Base-by-base conservation (phyloP, 2,329 filamentous ascomycete genomes). In the Chaetomium sp. region DNA sequence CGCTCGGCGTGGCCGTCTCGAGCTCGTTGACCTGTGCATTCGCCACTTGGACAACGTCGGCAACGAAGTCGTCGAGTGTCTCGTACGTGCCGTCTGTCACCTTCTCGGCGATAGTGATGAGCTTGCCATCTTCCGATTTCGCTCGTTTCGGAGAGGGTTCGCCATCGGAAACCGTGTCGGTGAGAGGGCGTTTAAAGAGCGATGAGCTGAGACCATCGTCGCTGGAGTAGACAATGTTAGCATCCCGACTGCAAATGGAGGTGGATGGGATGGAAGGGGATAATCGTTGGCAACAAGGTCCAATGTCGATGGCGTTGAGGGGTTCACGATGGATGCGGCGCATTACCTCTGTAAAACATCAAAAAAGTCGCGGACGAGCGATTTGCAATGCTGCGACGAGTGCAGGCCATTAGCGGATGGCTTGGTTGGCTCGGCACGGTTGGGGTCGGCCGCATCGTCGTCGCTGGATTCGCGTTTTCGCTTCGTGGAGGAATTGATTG, bases 21-120 rank as follows among this genome's bases (percentile, higher is more conserved):
- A 83, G 67, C 47, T 81, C 75, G 35, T 72, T 72, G 45, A 81
- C 64, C 38, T 78, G 75, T 11, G 62, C 57, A 35, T 65, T 61
- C 3, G 65, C 62, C 6, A 59, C 61, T 10, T 61, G 52, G 34
- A 67, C 72, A 43, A 86, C 68, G 59, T 86, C 84, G 51, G 76
- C 69, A 12, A 87, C 79, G 43, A 89, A 74, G 59, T 87, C 82
- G 34, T 88, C 85, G 45, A 91, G 71, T 60, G 80, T 78, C 33
- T 76, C 75, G 66, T 87, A 86, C 36, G 67, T 68, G 61, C 77
- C 74, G 49, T 73, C 71, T 32, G 70, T 67, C 50, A 80, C 72
- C 71, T 82, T 84, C 62, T 81, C 79, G 55, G 75, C 71, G 58
- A 85, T 79, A 58, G 75, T 78, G 14, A 63, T 63, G n/a, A 62